Base-by-base conservation (phyloP, 2,329 filamentous ascomycete genomes). In the Xenoacremonium recifei region DNA sequence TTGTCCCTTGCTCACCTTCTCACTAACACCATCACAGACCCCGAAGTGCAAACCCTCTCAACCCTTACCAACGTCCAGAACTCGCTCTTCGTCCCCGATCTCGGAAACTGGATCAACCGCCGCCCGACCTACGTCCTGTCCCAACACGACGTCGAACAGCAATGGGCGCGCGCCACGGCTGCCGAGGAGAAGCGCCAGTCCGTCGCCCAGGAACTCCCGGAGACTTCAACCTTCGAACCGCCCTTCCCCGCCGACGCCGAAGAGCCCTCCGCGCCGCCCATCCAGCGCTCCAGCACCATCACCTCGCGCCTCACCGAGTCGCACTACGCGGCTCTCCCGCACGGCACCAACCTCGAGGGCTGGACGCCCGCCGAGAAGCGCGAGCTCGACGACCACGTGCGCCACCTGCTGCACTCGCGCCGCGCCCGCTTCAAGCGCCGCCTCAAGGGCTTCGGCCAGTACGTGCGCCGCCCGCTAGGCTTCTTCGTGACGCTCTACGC, bases 61-160 rank as follows among this genome's bases (percentile, higher is more conserved):
- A 92, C 88, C 12, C 76, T 95, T 9, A 95, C 87, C 32, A 95
- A 95, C 57, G 84, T 95, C 16, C 89, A 95, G 58, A 95, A 95
- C 61, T 93, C 89, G 0, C 79, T 95, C 9, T 95, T 95, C 64
- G 71, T 95, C 2, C 89, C 89, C 0, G 84, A 90, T 50, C 72
- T 95, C n/a, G 89, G 89, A 30, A 71, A 75, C 44, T 82, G 81
- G 54, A 54, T 95, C 37, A 93, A 95, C 57, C 79, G 89, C 36
- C 76, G 84, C 46, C 88, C 89, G 2, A 90, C 87, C 0, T 95
- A 93, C 61, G 80, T 80, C 31, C 72, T 93, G 6, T 82, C 82
- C 5, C 75, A 76, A 17, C 67, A 68, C 33, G 52, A 61, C 4
- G 40, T 55, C 20, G 45, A 61, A 21, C 52, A 47, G 12, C 44